Evolutionary conservation across 345 rosid genomes (phyloP).

Genomic region (Populus alba): DNA sequence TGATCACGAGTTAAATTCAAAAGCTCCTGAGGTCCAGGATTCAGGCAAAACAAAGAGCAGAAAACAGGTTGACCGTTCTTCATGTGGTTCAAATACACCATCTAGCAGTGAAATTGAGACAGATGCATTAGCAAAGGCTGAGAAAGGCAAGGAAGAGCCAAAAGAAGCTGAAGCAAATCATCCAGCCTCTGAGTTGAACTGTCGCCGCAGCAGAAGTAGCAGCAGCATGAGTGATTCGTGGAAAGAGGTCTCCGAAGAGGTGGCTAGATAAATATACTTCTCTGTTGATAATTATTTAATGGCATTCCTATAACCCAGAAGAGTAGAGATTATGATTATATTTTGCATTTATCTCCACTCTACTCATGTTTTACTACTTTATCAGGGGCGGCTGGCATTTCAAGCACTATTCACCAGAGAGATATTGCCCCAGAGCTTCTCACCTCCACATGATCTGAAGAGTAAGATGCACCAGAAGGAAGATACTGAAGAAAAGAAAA

Average conservation of each 20-base stretch:
- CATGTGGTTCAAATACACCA: slow-evolving; percentile 86
- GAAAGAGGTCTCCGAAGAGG: slow-evolving; percentile 93
- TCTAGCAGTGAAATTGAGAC: slow-evolving; percentile 85
- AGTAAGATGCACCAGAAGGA: slow-evolving; percentile 21
- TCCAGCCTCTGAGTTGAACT: slow-evolving; percentile 39
- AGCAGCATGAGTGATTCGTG: slow-evolving; percentile 57
- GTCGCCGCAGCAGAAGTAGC: slow-evolving; percentile 61
- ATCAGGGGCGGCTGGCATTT: slow-evolving; percentile 90
- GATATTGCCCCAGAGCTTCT: slow-evolving; percentile 86
- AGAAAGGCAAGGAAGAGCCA: slow-evolving; percentile 44
- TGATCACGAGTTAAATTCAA: slow-evolving; percentile 37
- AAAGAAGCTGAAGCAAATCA: slow-evolving; percentile 54
- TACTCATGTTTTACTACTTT: neutral
- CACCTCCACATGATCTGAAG: slow-evolving; percentile 48
- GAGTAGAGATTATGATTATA: neutral
- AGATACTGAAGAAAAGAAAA: slow-evolving; percentile 33
- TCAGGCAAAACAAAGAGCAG: slow-evolving; percentile 48
- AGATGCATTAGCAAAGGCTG: slow-evolving; percentile 57
- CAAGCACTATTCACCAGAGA: slow-evolving; percentile 83
- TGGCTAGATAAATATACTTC: slow-evolving; percentile 12
- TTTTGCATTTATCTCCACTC: slow-evolving; percentile 1
- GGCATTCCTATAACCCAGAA: neutral
- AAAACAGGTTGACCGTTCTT: slow-evolving; percentile 84
- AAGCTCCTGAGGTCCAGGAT: slow-evolving; percentile 51
- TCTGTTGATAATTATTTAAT: neutral